Percentiles rank a stretch among this genome's conserved stretches.
phyloP scores from a whole-genome alignment of 1,139 yeast species.

The Zygosaccharomyces sapae region DNA sequence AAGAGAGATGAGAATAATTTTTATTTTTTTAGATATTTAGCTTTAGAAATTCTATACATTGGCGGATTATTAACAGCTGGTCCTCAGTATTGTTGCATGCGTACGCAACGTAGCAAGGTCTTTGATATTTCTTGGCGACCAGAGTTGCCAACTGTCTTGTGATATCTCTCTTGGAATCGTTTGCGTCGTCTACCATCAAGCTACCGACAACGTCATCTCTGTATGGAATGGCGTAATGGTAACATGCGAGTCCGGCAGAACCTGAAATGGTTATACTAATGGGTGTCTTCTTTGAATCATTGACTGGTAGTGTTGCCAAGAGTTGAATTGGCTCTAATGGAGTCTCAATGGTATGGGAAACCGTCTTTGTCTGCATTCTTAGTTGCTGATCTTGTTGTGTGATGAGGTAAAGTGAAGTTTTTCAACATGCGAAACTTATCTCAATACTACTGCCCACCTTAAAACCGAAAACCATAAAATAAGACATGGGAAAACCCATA shows the following conservation, averaged over 20 bases:
- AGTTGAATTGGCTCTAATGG: conserved; percentile 17
- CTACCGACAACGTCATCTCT: conserved; percentile 24
- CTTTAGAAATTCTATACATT: conserved; percentile 18
- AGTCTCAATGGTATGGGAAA: conserved; percentile 14
- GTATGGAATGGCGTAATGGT: conserved; percentile 29
- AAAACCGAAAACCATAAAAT: too few species aligned
- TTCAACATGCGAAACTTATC: background rate
- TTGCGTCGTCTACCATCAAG: conserved; percentile 25
- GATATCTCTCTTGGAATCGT: conserved; percentile 29
- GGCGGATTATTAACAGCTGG: conserved; percentile 23
- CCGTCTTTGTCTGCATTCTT: conserved; percentile 17
- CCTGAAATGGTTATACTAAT: conserved; percentile 12
- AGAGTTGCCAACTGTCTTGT: conserved; percentile 30
- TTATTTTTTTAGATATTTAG: background rate
- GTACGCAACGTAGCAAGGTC: conserved; percentile 33
- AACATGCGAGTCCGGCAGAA: conserved; percentile 17
- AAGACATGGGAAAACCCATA: conserved; percentile 37
- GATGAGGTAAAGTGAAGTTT: background rate
- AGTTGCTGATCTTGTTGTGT: background rate
- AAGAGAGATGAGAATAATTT: conserved; percentile 12
- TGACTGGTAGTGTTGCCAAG: conserved; percentile 18
- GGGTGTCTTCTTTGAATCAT: conserved; percentile 19
- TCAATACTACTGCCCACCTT: too few species aligned
- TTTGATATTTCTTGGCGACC: conserved; percentile 23
- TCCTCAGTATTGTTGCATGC: too few species aligned